Conservation (phyloP, 2,329 filamentous ascomycete species). For the Ascochyta fabae region DNA sequence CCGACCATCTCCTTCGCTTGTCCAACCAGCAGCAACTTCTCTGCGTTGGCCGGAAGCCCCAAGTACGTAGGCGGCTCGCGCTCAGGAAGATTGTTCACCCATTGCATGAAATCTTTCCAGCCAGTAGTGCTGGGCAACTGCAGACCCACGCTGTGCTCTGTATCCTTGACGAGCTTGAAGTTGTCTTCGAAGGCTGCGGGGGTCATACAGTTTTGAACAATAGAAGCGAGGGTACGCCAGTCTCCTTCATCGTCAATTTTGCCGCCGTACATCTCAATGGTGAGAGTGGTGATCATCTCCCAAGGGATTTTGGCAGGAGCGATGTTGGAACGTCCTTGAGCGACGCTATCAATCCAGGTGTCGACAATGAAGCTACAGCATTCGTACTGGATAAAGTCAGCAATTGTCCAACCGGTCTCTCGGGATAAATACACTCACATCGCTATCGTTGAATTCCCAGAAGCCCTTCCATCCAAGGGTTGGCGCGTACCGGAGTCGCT, state of each 20-base stretch:
- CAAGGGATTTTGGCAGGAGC: conserved; percentile 93
- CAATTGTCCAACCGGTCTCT: not conserved
- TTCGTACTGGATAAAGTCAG: conserved; percentile 74
- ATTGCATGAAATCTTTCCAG: conserved; percentile 83
- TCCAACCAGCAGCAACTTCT: conserved; percentile 90
- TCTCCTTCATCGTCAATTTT: conserved; percentile 94
- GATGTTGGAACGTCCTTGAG: conserved; percentile 87
- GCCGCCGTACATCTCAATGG: conserved; percentile 95
- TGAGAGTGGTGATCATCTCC: conserved; percentile 89
- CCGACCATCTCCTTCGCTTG: conserved; percentile 84
- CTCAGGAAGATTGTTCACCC: conserved; percentile 92
- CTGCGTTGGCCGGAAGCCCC: conserved; percentile 90
- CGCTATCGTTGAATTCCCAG: conserved; percentile 99
- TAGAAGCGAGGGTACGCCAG: conserved; percentile 72
- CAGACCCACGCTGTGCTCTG: conserved; percentile 64
- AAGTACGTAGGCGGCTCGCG: conserved; percentile 95
- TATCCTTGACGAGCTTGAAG: conserved; percentile 79
- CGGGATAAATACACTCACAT: conserved; percentile 68
- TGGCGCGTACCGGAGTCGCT: conserved; percentile 91
- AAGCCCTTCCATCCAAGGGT: conserved; percentile 97
- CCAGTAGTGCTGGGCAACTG: conserved; percentile 80
- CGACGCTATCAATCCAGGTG: conserved; percentile 85
- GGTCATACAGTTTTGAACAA: conserved; percentile 82
- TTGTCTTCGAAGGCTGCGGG: conserved; percentile 90
- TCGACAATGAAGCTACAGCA: conserved; percentile 96